phyloP scores from a whole-genome alignment of 164 flowering plant genomes.

The Berberis thunbergii region DNA sequence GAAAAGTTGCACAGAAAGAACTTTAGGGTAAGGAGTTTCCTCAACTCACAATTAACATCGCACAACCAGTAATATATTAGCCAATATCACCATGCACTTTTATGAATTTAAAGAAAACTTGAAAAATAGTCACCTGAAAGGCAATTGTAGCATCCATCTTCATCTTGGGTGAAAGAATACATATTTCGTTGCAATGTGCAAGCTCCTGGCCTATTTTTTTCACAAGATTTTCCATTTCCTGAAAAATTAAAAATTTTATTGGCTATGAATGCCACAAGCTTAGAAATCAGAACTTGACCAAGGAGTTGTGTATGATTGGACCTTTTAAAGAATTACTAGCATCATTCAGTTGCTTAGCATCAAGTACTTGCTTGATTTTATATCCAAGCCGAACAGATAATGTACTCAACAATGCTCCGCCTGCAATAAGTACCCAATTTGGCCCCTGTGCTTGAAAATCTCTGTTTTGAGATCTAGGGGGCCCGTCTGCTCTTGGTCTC shows the following conservation, averaged over 20 bases:
- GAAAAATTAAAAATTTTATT: constrained; percentile 15
- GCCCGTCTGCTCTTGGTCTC: constrained; percentile 46
- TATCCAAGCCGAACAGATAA: constrained; percentile 75
- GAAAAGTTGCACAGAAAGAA: too few relatives aligned
- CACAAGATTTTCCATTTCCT: constrained; percentile 44
- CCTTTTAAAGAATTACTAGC: constrained; percentile 33
- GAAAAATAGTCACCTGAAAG: constrained; percentile 37
- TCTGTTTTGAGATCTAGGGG: constrained; percentile 31
- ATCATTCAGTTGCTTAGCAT: constrained; percentile 37
- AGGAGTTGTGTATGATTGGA: constrained; percentile 6
- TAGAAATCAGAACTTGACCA: constrained; percentile 5
- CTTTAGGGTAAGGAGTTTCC: too few relatives aligned
- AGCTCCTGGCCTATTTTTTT: constrained; percentile 33
- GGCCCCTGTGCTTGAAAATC: constrained; percentile 53
- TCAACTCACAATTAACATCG: too few relatives aligned
- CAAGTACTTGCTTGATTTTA: constrained; percentile 75
- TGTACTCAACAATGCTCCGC: constrained; percentile 87
- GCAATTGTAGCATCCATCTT: constrained; percentile 53
- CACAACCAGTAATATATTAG: too few relatives aligned
- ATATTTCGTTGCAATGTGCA: constrained; percentile 38
- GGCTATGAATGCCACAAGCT: constrained; percentile 5
- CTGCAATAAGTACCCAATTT: constrained; percentile 84
- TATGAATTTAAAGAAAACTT: too few relatives aligned
- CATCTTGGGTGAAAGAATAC: constrained; percentile 50
- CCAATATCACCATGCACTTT: too few relatives aligned